Conservation (phyloP, 2,329 filamentous ascomycete species). For the Alternaria novae-zelandiae region DNA sequence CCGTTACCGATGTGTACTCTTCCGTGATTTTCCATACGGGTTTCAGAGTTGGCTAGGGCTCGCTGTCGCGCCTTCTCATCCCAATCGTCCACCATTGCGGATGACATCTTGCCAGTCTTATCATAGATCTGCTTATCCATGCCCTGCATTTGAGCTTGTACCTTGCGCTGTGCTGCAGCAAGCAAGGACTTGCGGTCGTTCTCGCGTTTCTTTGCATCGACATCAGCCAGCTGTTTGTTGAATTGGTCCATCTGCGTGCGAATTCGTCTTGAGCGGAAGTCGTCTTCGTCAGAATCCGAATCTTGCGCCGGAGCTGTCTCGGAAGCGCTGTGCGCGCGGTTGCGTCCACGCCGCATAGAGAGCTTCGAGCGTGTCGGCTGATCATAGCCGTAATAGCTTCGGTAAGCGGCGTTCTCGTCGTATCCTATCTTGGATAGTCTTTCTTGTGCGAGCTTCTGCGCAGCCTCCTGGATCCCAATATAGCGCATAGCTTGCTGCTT, state of each 20-base stretch:
- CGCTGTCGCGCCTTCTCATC: constrained; percentile 75
- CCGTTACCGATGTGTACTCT: constrained; percentile 78
- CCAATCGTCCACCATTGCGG: constrained; percentile 76
- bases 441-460: constrained; percentile 84
- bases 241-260: constrained; percentile 81
- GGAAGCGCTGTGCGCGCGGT: constrained; percentile 71
- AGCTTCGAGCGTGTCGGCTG: constrained; percentile 59
- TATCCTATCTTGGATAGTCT: constrained; percentile 80
- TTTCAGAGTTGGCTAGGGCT: constrained; percentile 69
- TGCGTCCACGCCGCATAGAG: constrained; percentile 60
- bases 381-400: constrained; percentile 76
- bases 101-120: constrained; percentile 75
- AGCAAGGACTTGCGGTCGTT: constrained; percentile 77
- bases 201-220: constrained; percentile 76
- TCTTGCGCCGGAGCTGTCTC: constrained; percentile 42
- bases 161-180: constrained; percentile 82
- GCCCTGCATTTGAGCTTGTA: constrained; percentile 75
- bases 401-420: constrained; percentile 69
- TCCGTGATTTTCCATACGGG: constrained; percentile 63
- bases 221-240: constrained; percentile 68
- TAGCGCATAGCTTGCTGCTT: constrained; percentile 60
- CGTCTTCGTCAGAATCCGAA: constrained; percentile 60
- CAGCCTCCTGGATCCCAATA: constrained; percentile 80
- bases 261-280: constrained; percentile 73
- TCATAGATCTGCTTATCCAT: constrained; percentile 83